A percentile compares a stretch with the other conserved stretches of the same genome.
These are phyloP conservation scores for Abrus pulchellus DNA, from an alignment of 306 rosid species.

Conservation along the genomic window DNA sequence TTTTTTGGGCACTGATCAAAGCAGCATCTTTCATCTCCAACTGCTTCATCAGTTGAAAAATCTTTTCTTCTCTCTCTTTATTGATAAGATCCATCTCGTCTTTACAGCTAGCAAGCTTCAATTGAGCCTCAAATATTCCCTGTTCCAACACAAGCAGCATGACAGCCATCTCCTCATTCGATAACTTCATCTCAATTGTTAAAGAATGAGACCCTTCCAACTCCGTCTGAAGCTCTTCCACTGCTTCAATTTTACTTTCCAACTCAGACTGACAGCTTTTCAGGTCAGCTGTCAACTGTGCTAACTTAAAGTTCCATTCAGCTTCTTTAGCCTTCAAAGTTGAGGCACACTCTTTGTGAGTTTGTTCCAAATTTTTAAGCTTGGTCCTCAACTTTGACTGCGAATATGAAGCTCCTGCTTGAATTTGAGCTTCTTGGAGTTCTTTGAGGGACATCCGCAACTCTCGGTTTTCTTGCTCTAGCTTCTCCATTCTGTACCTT, in stretches of 20 bases:
- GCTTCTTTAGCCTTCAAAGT: conserved; percentile 70
- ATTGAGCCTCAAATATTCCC: conserved; percentile 69
- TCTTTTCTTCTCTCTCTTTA: conserved; percentile 58
- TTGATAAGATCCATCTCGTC: conserved; percentile 52
- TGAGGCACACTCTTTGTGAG: conserved; percentile 63
- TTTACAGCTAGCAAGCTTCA: conserved; percentile 56
- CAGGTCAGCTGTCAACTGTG: conserved; percentile 54
- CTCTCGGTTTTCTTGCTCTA: conserved; percentile 79
- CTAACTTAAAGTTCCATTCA: conserved; percentile 62
- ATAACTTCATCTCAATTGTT: conserved; percentile 65
- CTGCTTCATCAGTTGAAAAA: conserved; percentile 60
- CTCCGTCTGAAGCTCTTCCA: conserved; percentile 61
- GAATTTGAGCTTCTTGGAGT: conserved; percentile 83
- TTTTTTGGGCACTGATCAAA: conserved; percentile 48
- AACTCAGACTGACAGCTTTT: conserved; percentile 54
- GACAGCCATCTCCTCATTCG: conserved; percentile 76
- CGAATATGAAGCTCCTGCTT: conserved; percentile 72
- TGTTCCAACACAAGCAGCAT: conserved; percentile 69
- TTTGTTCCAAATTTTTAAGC: conserved; percentile 65
- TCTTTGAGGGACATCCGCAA: conserved; percentile 63
- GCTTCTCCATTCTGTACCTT: conserved; percentile 61
- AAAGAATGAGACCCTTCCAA: conserved; percentile 61
- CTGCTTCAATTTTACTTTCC: conserved; percentile 55
- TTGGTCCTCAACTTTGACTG: conserved; percentile 69
- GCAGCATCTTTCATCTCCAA: conserved; percentile 70